phyloP scores from a whole-genome alignment of 345 rosid species.

The Eucalyptus regnans region DNA sequence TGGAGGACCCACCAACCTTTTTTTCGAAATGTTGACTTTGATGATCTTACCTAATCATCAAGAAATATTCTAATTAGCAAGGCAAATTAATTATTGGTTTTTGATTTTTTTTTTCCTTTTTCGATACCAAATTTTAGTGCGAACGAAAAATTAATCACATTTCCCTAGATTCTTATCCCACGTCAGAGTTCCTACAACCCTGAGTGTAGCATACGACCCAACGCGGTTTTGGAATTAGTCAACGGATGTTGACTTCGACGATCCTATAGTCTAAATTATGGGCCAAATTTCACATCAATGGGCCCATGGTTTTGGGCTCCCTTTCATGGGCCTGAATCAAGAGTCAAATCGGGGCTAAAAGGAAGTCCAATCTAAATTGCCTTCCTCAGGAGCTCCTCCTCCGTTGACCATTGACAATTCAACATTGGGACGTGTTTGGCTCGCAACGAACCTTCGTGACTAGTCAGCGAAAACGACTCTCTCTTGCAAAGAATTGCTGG shows the following conservation, averaged over 20 bases:
- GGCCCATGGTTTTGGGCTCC: background rate
- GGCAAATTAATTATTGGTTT: background rate
- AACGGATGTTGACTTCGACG: background rate
- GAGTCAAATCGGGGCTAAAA: fast-evolving
- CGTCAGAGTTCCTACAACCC: background rate
- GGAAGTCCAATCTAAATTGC: background rate
- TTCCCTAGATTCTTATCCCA: background rate
- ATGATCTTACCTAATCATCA: background rate
- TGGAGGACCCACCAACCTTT: background rate
- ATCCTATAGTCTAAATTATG: background rate
- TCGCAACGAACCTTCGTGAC: background rate
- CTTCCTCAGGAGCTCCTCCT: background rate
- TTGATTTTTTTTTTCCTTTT: background rate
- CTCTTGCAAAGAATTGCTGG: background rate
- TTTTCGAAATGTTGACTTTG: background rate
- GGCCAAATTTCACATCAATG: background rate
- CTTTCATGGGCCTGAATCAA: background rate
- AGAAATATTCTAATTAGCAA: background rate
- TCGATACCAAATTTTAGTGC: background rate
- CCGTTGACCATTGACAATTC: background rate
- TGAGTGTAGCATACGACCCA: background rate
- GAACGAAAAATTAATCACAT: background rate
- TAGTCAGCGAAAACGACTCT: background rate
- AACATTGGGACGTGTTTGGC: background rate
- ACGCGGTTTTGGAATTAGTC: background rate